Evolutionary conservation across 441 rosid species (phyloP).

Genomic region (Eutrema salsugineum): DNA sequence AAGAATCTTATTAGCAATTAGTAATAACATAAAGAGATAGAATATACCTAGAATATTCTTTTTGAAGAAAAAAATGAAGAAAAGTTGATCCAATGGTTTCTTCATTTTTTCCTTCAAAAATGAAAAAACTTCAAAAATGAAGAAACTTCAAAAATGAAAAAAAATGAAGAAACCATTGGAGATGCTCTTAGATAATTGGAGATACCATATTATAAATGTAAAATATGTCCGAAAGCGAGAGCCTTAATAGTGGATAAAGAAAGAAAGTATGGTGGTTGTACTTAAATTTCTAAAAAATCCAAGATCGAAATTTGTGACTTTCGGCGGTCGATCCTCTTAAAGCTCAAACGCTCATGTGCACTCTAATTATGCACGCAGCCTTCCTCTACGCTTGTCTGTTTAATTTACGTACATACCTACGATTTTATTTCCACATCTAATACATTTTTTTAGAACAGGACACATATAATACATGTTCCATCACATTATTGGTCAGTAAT

Average conservation of each 20-base stretch:
- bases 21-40: no score
- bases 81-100: no score
- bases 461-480: not conserved
- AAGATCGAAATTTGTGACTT: slow-evolving; percentile 10
- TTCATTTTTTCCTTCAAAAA: no score
- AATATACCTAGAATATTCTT: no score
- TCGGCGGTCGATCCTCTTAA: slow-evolving; percentile 25
- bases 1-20: no score
- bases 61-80: no score
- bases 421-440: not conserved
- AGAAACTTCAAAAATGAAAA: no score
- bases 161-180: no score
- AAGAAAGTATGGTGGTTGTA: slow-evolving; percentile 16
- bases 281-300: slow-evolving; percentile 6
- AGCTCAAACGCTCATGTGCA: slow-evolving; percentile 26
- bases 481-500: not conserved
- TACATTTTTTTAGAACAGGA: no score
- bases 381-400: not conserved
- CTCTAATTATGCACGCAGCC: slow-evolving; percentile 20
- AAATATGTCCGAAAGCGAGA: not conserved
- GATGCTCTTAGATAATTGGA: no score
- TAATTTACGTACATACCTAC: slow-evolving; percentile 7
- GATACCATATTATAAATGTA: not conserved
- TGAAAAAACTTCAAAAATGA: no score
- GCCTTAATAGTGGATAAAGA: slow-evolving; percentile 8